Base-by-base conservation (phyloP, 495 filamentous ascomycete genomes). In the Penicillium riverlandense region DNA sequence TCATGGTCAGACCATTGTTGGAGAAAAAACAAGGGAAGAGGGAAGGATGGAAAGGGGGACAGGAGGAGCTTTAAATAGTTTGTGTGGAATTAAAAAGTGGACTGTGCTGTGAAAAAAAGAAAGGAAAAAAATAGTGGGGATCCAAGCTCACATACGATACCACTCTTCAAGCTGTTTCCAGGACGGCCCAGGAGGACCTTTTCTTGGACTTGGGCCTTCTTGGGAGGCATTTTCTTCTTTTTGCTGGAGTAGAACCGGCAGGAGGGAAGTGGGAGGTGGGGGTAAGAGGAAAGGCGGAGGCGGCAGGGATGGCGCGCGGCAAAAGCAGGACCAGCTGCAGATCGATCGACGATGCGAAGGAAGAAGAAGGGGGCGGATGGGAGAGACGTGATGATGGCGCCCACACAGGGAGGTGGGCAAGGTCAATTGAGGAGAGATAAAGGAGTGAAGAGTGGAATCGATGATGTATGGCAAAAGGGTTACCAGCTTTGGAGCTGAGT, bases 131-230 rank as follows among this genome's bases (percentile, higher is more conserved):
- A 50, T 48, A 55, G 50, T 62, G 66, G 64, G 70, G 63, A 66
- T 56, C 61, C 43, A 44, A 63, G 68, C 73, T 72, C 72, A 82
- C 87, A 77, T 84, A 96, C 94, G 81, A 99, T 99, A 77, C 94
- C 94, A 73, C 87, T 94, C 82, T 97, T 99, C 70, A 99, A 72
- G 74, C 82, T 96, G 77, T 99, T 99, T 56, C 94, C 94, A 44
- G 94, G 94, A 60, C 94, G 80, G 61, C 94, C 94, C 62, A 99
- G 77, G 45, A 71, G 70, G 54, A 78, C 61, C 65, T 78, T 77
- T 54, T 79, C 72, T 63, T 75, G 70, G 39, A 74, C 68, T 51
- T 56, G 62, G 35, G 70, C 65, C 56, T 78, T 78, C 65, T 78
- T 76, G 53, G 74, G 74, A 51, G 69, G 63, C 74, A 78, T 77